Conservation (phyloP, 768 basidiomycete species). For the Strobilomyces dryophilus region DNA sequence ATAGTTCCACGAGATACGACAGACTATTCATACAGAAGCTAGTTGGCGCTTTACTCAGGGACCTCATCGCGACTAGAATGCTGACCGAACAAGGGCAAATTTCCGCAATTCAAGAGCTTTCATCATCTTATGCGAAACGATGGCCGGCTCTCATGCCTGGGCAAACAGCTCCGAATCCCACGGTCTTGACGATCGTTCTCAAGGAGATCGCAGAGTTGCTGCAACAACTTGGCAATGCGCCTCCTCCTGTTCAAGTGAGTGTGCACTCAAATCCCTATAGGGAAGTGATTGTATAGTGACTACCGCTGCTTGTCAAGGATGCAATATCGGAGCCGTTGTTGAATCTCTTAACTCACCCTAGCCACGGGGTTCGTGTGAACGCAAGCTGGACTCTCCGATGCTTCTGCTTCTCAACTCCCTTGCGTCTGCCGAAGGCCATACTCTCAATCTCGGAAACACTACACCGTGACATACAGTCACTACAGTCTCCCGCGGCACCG, state of each 20-base stretch:
- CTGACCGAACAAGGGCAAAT: slow-evolving; percentile 94
- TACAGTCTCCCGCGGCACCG: slow-evolving; percentile 68
- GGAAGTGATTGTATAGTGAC: background rate
- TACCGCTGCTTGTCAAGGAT: slow-evolving; percentile 45
- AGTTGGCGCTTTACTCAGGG: slow-evolving; percentile 74
- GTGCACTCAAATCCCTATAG: background rate
- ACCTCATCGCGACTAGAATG: slow-evolving; percentile 85
- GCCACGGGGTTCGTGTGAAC: slow-evolving; percentile 79
- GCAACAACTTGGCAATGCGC: slow-evolving; percentile 88
- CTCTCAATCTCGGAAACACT: slow-evolving; percentile 75
- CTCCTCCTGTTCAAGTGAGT: slow-evolving; percentile 76
- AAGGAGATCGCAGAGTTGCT: slow-evolving; percentile 83
- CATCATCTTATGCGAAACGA: slow-evolving; percentile 75
- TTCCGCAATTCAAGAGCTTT: slow-evolving; percentile 81
- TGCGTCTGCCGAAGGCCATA: slow-evolving; percentile 77
- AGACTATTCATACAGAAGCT: slow-evolving; percentile 64
- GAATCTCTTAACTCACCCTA: slow-evolving; percentile 82
- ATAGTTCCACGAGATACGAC: slow-evolving; percentile 63
- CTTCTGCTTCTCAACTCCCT: slow-evolving; percentile 87
- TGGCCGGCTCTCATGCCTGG: slow-evolving; percentile 95
- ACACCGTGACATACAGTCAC: slow-evolving; percentile 73
- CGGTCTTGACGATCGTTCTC: slow-evolving; percentile 69
- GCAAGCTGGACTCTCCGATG: slow-evolving; percentile 86
- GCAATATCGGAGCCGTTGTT: slow-evolving; percentile 81
- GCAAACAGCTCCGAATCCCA: slow-evolving; percentile 60